Evolutionary conservation across 2,329 filamentous ascomycete species (phyloP).

Genomic region (Trichoderma asperellum): DNA sequence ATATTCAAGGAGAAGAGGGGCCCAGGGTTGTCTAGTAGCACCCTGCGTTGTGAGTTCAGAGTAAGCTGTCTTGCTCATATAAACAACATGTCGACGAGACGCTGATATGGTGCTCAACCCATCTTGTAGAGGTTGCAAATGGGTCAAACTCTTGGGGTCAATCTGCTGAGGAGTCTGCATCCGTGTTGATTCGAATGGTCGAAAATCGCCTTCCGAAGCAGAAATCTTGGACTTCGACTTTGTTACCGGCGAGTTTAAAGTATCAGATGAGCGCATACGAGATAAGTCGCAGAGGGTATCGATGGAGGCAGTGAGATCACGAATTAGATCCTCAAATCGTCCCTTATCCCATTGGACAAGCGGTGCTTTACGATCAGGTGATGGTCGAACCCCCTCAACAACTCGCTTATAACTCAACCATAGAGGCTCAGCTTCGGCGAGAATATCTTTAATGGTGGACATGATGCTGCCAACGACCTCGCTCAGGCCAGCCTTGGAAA

Average conservation of each 20-base stretch:
- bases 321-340: slow-evolving; percentile 75
- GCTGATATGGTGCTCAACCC: slow-evolving; percentile 35
- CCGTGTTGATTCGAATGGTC: slow-evolving; percentile 61
- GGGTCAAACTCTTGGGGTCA: slow-evolving; percentile 57
- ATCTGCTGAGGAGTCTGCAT: slow-evolving; percentile 66
- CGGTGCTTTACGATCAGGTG: slow-evolving; percentile 58
- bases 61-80: slow-evolving; percentile 56
- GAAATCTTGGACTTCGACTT: slow-evolving; percentile 41
- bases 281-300: slow-evolving; percentile 80
- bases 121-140: slow-evolving; percentile 49
- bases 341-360: slow-evolving; percentile 69
- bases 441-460: slow-evolving; percentile 77
- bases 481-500: slow-evolving; percentile 73
- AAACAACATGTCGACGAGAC: slow-evolving; percentile 52
- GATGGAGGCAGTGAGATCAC: slow-evolving; percentile 75
- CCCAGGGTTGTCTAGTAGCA: slow-evolving; percentile 51
- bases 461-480: slow-evolving; percentile 80
- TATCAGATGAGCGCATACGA: slow-evolving; percentile 60
- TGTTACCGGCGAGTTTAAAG: slow-evolving; percentile 39
- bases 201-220: slow-evolving; percentile 47
- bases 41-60: slow-evolving; percentile 49
- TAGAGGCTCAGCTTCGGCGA: slow-evolving; percentile 75
- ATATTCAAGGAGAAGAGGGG: slow-evolving; percentile 71
- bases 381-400: slow-evolving; percentile 46
- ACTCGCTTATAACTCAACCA: slow-evolving; percentile 63